These are phyloP conservation scores for Tillandsia fasciculata DNA, from an alignment of 176 grass and related monocot species.

Conservation along the genomic window DNA sequence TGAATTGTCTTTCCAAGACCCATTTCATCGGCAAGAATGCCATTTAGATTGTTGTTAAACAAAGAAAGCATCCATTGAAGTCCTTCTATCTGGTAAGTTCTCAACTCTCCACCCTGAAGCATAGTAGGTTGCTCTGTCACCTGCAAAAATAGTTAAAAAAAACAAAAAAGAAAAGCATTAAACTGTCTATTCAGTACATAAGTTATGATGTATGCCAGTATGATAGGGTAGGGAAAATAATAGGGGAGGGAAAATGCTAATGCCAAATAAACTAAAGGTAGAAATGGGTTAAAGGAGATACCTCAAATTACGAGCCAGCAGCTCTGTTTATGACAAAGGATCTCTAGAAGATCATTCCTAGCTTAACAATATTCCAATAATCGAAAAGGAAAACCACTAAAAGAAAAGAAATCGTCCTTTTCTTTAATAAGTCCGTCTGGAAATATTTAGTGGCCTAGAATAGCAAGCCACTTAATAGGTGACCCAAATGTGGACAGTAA, in stretches of 20 bases:
- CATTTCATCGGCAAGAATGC: constrained; percentile 99
- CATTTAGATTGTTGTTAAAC: constrained; percentile 99
- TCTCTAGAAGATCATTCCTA: too few relatives aligned
- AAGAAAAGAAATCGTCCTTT: too few relatives aligned
- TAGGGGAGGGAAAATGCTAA: neutral
- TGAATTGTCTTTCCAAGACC: constrained; percentile 99
- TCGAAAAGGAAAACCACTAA: too few relatives aligned
- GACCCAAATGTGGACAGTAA: too few relatives aligned
- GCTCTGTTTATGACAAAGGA: too few relatives aligned
- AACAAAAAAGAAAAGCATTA: constrained; percentile 16
- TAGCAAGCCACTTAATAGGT: too few relatives aligned
- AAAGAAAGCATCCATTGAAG: constrained; percentile 99
- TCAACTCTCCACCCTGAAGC: constrained; percentile 75
- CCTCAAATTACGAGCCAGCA: too few relatives aligned
- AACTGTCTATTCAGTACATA: constrained; percentile 1
- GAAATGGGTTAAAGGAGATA: neutral
- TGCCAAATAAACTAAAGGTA: neutral
- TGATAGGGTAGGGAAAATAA: neutral
- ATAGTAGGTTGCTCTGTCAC: constrained; percentile 86
- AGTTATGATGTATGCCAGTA: neutral
- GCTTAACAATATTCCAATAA: too few relatives aligned
- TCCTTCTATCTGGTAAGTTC: constrained; percentile 91
- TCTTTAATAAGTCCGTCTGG: too few relatives aligned
- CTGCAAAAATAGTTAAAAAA: constrained; percentile 36
- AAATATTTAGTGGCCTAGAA: too few relatives aligned